phyloP scores from a whole-genome alignment of 2,329 filamentous ascomycete genomes.

The Fusarium tjaetaba region DNA sequence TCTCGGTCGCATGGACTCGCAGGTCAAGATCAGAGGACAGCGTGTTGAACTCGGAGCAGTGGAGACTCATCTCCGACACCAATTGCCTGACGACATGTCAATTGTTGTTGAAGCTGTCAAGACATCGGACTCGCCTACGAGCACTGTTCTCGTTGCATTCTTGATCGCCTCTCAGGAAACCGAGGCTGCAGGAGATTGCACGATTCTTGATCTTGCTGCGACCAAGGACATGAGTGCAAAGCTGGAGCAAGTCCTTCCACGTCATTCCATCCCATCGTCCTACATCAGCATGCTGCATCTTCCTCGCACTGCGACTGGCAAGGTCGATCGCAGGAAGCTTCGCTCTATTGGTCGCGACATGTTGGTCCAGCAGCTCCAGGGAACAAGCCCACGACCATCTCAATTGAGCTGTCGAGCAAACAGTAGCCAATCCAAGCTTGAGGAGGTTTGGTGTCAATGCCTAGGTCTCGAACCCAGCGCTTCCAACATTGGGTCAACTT shows the following conservation, averaged over 20 bases:
- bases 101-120: constrained; percentile 7
- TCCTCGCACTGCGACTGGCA: constrained; percentile 3
- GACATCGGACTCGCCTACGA: rapidly evolving
- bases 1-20: constrained; percentile 64
- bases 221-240: neutral
- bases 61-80: neutral
- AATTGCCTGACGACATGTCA: neutral
- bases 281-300: neutral
- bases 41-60: constrained; percentile 54
- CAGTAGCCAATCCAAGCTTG: neutral
- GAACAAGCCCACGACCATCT: rapidly evolving
- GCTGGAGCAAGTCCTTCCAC: neutral
- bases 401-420: rapidly evolving
- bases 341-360: neutral
- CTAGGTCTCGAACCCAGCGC: neutral
- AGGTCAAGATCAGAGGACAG: constrained; percentile 68
- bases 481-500: neutral
- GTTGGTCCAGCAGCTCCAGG: rapidly evolving
- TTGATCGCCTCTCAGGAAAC: neutral
- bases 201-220: neutral
- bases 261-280: neutral
- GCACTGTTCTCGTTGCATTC: neutral
- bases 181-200: rapidly evolving
- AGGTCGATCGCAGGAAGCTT: neutral
- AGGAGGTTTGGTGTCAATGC: neutral